Conservation (phyloP, 129 eudicot species). For the Gnaphalium uliginosum region DNA sequence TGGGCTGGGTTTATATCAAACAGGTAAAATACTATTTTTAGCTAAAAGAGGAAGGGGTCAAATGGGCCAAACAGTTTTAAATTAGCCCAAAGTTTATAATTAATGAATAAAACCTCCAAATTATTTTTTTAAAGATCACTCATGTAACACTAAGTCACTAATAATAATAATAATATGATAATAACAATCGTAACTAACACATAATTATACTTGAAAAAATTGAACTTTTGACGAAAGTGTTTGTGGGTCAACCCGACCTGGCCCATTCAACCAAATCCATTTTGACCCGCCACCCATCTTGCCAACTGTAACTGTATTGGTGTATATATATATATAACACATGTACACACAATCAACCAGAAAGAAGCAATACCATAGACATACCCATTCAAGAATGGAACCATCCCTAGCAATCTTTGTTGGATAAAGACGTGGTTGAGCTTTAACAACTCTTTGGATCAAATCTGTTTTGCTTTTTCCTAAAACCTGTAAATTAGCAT, state of each 20-base stretch:
- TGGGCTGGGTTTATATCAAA: neutral
- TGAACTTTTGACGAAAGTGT: neutral
- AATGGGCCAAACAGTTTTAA: neutral
- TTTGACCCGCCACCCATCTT: neutral
- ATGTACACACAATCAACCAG: neutral
- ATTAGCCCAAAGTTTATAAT: neutral
- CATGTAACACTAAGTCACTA: neutral
- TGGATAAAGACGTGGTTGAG: constrained; percentile 68
- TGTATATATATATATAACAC: neutral
- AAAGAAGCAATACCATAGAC: constrained; percentile 5
- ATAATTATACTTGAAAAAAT: neutral
- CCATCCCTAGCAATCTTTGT: constrained; percentile 74
- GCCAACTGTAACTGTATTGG: neutral
- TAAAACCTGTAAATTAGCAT: constrained; percentile 44
- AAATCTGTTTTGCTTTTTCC: constrained; percentile 61
- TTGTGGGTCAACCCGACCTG: neutral
- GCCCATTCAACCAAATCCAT: neutral
- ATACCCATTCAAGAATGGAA: constrained; percentile 89
- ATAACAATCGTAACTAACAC: neutral
- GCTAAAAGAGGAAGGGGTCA: neutral
- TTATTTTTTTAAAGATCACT: neutral
- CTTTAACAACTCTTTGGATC: constrained; percentile 62
- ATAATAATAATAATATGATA: neutral
- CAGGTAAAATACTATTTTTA: neutral
- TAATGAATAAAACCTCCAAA: neutral